Evolutionary conservation across 208 protist genomes (phyloP).

Genomic region (Crithidia expoeki): DNA sequence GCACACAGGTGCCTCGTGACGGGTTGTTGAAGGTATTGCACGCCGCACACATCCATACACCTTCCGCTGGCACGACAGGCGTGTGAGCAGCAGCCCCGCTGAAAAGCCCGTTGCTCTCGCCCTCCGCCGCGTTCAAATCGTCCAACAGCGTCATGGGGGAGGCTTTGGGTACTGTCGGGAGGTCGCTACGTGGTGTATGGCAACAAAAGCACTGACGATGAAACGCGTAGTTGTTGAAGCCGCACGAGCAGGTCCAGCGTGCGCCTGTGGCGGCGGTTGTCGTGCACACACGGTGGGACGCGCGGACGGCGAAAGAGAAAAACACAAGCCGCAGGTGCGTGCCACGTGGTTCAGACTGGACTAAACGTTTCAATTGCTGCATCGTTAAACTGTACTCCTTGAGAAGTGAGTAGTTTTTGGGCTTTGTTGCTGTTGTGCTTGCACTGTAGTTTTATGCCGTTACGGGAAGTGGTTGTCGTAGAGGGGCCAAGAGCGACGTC

Average conservation of each 20-base stretch:
- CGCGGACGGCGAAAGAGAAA: neutral
- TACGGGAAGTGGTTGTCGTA: too few relatives aligned
- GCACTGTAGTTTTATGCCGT: too few relatives aligned
- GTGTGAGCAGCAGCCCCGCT: too few relatives aligned
- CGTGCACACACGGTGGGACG: neutral
- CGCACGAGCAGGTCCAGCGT: constrained; percentile 68
- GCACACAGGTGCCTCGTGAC: constrained; percentile 18
- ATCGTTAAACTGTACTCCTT: neutral
- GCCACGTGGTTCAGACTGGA: neutral
- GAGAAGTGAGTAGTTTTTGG: too few relatives aligned
- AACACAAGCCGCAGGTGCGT: neutral
- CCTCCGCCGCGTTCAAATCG: neutral
- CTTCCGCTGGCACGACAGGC: constrained; percentile 3
- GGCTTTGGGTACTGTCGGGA: neutral
- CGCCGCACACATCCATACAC: constrained; percentile 23
- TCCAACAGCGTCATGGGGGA: constrained; percentile 19
- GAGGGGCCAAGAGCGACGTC: too few relatives aligned
- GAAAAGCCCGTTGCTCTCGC: too few relatives aligned
- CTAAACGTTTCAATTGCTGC: constrained; percentile 2
- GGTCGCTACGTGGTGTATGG: constrained; percentile 23
- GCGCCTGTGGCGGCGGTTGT: neutral
- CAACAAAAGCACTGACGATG: constrained; percentile 71
- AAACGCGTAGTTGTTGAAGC: constrained; percentile 74
- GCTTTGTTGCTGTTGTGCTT: too few relatives aligned
- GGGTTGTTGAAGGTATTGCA: constrained; percentile 36